Base-by-base conservation (phyloP, 768 basidiomycete species). In the Boletus insuetus region DNA sequence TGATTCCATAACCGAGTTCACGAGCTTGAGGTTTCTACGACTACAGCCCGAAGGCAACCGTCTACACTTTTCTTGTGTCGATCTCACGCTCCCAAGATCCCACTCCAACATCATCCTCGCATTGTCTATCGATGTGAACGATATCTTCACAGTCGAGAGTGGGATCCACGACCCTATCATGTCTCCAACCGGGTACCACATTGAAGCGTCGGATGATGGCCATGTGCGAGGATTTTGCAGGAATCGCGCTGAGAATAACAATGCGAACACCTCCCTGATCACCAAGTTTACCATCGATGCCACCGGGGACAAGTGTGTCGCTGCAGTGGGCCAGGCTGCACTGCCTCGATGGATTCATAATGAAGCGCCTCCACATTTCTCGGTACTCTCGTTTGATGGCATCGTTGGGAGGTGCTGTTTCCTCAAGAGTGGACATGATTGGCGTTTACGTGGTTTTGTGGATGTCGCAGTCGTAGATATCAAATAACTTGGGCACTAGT, bases 281-380 rank as follows among this genome's bases (percentile, higher is more conserved):
- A 56, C 26, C n/a, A 55, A 55, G 34, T 57, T 57, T 22, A 49
- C 53, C 14, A 22, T 57, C n/a, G 53, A 57, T 26, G 46, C 53
- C 9, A 26, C 53, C 0, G 46, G 42, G n/a, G 46, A 49, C 10
- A 26, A 26, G 16, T 57, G 56, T n/a, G 16, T 55, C 22, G 53
- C 46, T 19, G 6, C 9, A 13, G 46, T 57, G 14, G 46, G 56
- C 41, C 20, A 6, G 5, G 22, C 46, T 6, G 19, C 22, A 20
- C 20, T 13, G 3, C 42, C 46, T 34, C 46, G 13, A 34, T 55
- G 53, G 55, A 12, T 11, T 11, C 4, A 13, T 2, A 9, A 32
- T 11, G 51, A 54, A 9, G 38, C 35, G n/a, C 17, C 8, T 14
- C 53, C 22, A 4, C 38, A 19, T 24, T 39, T 38, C 29, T 47